A percentile compares a stretch with the other conserved stretches of the same genome.
phyloP scores from a whole-genome alignment of 179 eudicot genomes.

The Vitellaria paradoxa region DNA sequence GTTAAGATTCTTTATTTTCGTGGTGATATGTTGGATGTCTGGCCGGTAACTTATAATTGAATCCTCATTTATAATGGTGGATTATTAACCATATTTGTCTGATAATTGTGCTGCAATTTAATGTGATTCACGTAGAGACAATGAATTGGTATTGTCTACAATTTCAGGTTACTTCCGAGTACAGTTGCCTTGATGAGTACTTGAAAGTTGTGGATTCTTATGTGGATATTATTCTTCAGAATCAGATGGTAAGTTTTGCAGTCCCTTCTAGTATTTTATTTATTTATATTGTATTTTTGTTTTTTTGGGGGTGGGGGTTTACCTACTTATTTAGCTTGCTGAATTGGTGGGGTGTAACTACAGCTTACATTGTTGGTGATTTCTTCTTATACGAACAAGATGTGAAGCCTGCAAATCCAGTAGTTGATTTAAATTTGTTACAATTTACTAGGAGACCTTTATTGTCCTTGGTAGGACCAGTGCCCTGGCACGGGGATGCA shows the following conservation, averaged over 20 bases:
- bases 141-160: constrained; percentile 10
- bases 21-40: constrained; percentile 1
- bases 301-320: background rate
- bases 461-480: background rate
- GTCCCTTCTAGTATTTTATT: background rate
- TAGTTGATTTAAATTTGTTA: background rate
- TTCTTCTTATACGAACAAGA: background rate
- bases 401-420: background rate
- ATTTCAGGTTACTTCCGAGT: constrained; percentile 51
- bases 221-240: constrained; percentile 60
- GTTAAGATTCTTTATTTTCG: background rate
- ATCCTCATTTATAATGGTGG: constrained; percentile 6
- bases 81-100: background rate
- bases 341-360: background rate
- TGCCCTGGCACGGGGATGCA: background rate
- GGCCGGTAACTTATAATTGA: background rate
- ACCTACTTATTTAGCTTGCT: background rate
- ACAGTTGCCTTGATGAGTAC: constrained; percentile 45
- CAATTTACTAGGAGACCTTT: background rate
- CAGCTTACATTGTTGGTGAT: background rate
- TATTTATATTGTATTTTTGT: too few species aligned
- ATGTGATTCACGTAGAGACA: background rate
- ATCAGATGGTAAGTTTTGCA: constrained; percentile 54
- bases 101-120: background rate
- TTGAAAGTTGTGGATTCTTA: constrained; percentile 65